These are phyloP conservation scores for Areca catechu DNA, from an alignment of 176 grass and related monocot species.

Conservation along the genomic window DNA sequence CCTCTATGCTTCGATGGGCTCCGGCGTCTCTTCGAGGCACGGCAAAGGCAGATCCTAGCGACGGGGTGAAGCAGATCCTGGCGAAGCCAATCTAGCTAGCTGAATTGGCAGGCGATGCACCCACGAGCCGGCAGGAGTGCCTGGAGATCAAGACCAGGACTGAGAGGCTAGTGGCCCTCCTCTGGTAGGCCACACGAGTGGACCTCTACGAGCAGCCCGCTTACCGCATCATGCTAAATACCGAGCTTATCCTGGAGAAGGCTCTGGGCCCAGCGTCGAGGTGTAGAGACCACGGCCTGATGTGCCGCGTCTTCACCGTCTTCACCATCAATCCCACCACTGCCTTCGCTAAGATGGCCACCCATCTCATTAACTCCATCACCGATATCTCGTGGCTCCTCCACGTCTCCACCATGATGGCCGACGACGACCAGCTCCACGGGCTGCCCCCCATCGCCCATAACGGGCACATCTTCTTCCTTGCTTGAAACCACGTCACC, in stretches of 20 bases:
- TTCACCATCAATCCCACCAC: not conserved
- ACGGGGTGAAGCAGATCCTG: constrained; percentile 8
- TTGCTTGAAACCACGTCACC: too few species aligned
- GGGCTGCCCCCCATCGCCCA: too few species aligned
- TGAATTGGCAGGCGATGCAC: not conserved
- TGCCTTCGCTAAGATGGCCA: too few species aligned
- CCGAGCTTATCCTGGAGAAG: not conserved
- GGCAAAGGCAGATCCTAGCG: too few species aligned
- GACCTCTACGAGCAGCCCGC: constrained; percentile 8
- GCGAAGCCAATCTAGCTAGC: constrained; percentile 7
- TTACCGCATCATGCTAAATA: not conserved
- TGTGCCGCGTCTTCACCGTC: not conserved
- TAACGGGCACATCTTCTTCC: too few species aligned
- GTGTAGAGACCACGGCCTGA: not conserved
- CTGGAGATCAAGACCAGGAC: not conserved
- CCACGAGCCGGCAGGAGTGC: too few species aligned
- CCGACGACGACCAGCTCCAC: too few species aligned
- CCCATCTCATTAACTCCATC: too few species aligned
- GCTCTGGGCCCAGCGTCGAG: not conserved
- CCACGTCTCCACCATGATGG: too few species aligned
- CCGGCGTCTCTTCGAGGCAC: too few species aligned
- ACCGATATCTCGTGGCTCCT: too few species aligned
- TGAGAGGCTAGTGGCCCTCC: not conserved
- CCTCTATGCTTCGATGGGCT: too few species aligned
- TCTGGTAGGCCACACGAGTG: not conserved